A percentile compares a stretch with the other conserved stretches of the same genome.
These are phyloP conservation scores for Yamadazyma mexicana DNA, from an alignment of 1,139 yeast species.

Conservation along the genomic window DNA sequence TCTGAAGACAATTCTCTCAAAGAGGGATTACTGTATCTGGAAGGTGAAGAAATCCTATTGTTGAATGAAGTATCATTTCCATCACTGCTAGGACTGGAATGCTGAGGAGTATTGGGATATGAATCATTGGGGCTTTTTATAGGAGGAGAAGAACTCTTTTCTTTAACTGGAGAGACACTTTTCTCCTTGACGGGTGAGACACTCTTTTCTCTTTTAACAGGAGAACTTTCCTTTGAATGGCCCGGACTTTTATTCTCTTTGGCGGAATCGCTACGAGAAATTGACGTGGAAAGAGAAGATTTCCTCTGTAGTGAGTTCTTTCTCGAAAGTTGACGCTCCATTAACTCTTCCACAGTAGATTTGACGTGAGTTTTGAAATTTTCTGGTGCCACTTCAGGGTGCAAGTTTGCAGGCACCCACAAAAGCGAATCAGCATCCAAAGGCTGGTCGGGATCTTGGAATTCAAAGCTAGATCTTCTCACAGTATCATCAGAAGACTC, in stretches of 20 bases:
- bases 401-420: constrained; percentile 96
- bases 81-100: constrained; percentile 2
- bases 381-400: constrained; percentile 92
- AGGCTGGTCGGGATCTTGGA: constrained; percentile 18
- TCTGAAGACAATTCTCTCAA: constrained; percentile 67
- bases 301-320: constrained; percentile 30
- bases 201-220: constrained; percentile 3
- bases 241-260: constrained; percentile 7
- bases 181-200: too few species aligned
- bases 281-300: constrained; percentile 29
- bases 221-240: constrained; percentile 8
- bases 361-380: constrained; percentile 83
- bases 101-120: constrained; percentile 5
- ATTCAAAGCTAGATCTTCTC: background rate
- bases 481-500: background rate
- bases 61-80: background rate
- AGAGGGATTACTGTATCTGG: constrained; percentile 50
- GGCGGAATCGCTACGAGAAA: constrained; percentile 17
- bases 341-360: constrained; percentile 73
- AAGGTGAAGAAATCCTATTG: constrained; percentile 2
- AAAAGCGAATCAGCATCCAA: constrained; percentile 41
- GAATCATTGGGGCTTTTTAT: constrained; percentile 13
- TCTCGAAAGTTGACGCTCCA: constrained; percentile 40
- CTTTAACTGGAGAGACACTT: too few species aligned
- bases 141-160: too few species aligned